A percentile compares a stretch with the other conserved stretches of the same genome.
Evolutionary conservation across 495 filamentous ascomycete genomes (phyloP).

Genomic region (Podospora pseudoanserina): DNA sequence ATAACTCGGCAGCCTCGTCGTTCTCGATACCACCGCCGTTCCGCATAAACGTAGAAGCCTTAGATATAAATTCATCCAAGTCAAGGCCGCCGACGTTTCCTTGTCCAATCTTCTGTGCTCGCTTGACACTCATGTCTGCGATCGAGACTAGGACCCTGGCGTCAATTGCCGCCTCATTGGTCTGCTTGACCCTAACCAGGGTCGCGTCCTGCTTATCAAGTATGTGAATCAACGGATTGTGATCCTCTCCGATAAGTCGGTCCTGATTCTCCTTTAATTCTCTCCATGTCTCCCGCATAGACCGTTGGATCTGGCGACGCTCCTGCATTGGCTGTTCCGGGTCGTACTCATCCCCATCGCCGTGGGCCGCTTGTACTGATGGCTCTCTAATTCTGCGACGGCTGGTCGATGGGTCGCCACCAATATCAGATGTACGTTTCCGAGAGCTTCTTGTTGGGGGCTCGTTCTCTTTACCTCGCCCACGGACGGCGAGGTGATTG

Average conservation of each 20-base stretch:
- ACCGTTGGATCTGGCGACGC: conserved; percentile 64
- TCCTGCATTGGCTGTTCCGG: conserved; percentile 84
- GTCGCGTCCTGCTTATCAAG: conserved; percentile 61
- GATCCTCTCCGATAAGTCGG: conserved; percentile 60
- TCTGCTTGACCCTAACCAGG: conserved; percentile 75
- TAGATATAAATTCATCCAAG: conserved; percentile 89
- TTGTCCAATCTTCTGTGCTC: conserved; percentile 62
- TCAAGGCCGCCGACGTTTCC: conserved; percentile 74
- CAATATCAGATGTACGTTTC: conserved; percentile 50
- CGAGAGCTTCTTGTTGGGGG: neutral
- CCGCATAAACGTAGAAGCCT: conserved; percentile 85
- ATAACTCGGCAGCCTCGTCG: conserved; percentile 40
- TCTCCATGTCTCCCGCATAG: conserved; percentile 61
- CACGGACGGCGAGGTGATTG: conserved; percentile 22
- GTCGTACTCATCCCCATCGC: conserved; percentile 61
- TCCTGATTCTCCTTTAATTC: conserved; percentile 68
- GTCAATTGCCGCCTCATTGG: conserved; percentile 88
- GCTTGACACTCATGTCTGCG: conserved; percentile 73
- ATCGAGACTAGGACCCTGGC: conserved; percentile 74
- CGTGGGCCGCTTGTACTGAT: conserved; percentile 17
- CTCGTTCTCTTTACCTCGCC: neutral
- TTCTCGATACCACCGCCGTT: conserved; percentile 47
- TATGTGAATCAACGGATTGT: conserved; percentile 40
- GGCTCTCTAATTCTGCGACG: conserved; percentile 40
- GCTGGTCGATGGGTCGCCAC: conserved; percentile 33